These are phyloP conservation scores for Solidago caesia DNA, from an alignment of 129 eudicot species.

Conservation along the genomic window DNA sequence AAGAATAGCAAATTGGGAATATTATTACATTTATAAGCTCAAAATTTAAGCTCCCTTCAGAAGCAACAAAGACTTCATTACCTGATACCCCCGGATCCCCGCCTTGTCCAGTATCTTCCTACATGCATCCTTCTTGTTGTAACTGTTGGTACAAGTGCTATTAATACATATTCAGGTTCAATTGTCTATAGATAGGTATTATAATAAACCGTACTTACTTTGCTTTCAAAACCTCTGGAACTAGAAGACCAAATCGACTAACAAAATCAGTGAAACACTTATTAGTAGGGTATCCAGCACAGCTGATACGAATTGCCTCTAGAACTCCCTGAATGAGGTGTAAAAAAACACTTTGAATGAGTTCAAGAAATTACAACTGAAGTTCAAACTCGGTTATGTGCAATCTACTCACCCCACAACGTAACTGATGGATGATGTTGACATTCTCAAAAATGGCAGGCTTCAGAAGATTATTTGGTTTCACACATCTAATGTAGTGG, in stretches of 20 bases:
- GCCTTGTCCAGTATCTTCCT: conserved; percentile 65
- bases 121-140: conserved; percentile 70
- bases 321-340: conserved; percentile 75
- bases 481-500: conserved; percentile 94
- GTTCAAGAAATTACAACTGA: neutral
- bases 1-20: neutral
- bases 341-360: conserved; percentile 17
- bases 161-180: conserved; percentile 14
- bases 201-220: conserved; percentile 51
- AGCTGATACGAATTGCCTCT: conserved; percentile 97
- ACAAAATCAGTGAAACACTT: conserved; percentile 79
- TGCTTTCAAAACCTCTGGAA: conserved; percentile 68
- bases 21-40: neutral
- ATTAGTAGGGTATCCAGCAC: conserved; percentile 97
- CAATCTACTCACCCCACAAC: conserved; percentile 89
- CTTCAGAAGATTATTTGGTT: conserved; percentile 85
- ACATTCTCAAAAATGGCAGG: conserved; percentile 88
- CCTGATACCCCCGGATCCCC: conserved; percentile 75
- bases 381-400: conserved; percentile 3
- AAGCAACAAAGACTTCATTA: conserved; percentile 24
- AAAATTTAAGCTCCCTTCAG: conserved; percentile 5
- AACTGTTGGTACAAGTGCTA: conserved; percentile 43
- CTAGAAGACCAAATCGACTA: conserved; percentile 82
- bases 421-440: conserved; percentile 88
- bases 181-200: neutral